Evolutionary conservation across 2,329 filamentous ascomycete genomes (phyloP).

Genomic region (Botrytis galanthina): DNA sequence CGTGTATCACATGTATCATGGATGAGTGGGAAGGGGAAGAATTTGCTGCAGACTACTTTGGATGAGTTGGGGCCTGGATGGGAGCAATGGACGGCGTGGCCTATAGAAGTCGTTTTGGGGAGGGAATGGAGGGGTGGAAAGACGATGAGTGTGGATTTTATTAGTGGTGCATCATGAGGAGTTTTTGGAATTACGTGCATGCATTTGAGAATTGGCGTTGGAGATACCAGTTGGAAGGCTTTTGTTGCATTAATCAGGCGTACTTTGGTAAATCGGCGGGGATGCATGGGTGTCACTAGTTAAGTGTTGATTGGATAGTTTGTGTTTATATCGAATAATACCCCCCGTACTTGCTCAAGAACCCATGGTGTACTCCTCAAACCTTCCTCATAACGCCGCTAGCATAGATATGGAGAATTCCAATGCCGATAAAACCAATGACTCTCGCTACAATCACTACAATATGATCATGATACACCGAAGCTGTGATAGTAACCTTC

Average conservation of each 20-base stretch:
- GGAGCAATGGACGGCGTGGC: conserved; percentile 33
- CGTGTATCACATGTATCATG: conserved; percentile 43
- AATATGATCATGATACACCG: background rate
- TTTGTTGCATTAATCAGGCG: conserved; percentile 7
- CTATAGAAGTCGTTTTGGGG: conserved; percentile 25
- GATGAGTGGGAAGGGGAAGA: conserved; percentile 44
- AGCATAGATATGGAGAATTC: background rate
- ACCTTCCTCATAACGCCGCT: background rate
- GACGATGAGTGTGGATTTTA: conserved; percentile 16
- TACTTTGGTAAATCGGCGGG: background rate
- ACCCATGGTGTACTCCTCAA: background rate
- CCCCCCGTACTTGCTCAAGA: background rate
- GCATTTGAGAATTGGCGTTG: conserved; percentile 12
- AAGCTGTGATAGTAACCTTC: background rate
- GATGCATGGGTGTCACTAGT: background rate
- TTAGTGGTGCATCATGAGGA: conserved; percentile 11
- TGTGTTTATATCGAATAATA: background rate
- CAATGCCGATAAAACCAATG: background rate
- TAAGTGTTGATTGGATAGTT: background rate
- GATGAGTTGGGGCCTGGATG: conserved; percentile 28
- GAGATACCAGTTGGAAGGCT: conserved; percentile 6
- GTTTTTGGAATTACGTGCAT: conserved; percentile 5
- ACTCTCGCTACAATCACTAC: background rate
- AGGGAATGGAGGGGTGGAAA: conserved; percentile 18
- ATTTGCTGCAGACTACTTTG: conserved; percentile 41